Evolutionary conservation across 306 rosid genomes (phyloP).

Genomic region (Quercus wislizeni): DNA sequence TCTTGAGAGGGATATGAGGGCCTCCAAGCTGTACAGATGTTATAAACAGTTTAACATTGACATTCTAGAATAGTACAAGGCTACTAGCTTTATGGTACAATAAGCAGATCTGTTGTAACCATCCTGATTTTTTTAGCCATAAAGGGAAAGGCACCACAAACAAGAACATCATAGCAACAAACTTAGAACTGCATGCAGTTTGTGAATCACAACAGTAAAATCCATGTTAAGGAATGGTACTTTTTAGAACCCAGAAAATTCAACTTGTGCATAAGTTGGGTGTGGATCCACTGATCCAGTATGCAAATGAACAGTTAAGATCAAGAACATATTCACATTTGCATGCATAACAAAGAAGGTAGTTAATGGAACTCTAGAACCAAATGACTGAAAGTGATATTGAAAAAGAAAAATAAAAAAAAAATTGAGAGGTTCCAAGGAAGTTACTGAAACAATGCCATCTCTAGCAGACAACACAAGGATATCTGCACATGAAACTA

Average conservation of each 20-base stretch:
- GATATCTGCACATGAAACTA: conserved; percentile 91
- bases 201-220: background rate
- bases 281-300: background rate
- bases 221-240: no score
- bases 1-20: conserved; percentile 73
- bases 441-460: conserved; percentile 70
- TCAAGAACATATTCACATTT: background rate
- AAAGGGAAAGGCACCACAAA: background rate
- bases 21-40: conserved; percentile 74
- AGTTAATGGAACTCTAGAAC: background rate
- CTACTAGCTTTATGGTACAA: background rate
- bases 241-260: background rate
- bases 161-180: background rate
- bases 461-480: conserved; percentile 94
- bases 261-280: background rate
- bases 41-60: background rate
- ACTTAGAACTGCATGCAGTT: background rate
- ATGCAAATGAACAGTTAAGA: background rate
- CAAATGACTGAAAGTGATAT: background rate
- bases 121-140: background rate
- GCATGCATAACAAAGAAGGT: background rate
- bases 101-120: background rate
- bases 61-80: background rate
- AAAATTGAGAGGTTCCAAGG: background rate
- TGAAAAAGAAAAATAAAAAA: background rate